Evolutionary conservation across 2,329 filamentous ascomycete genomes (phyloP), one percentile per base, ranked within the genome.

Genomic region (Sclerotinia subarctica): DNA sequence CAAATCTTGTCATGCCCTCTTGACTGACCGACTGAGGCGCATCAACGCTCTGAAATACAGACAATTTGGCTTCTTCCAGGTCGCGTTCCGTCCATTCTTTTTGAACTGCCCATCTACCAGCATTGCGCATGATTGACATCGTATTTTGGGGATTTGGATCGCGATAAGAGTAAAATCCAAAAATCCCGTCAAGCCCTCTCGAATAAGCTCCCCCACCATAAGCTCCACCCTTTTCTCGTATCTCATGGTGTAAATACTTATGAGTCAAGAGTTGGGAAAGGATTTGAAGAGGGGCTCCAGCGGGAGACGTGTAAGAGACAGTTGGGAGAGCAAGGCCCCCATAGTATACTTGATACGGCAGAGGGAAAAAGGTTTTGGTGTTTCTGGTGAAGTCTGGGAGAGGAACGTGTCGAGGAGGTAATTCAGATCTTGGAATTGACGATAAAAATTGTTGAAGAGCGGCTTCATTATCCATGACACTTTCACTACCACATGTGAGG

Each of bases 271-370:
- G 87, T 78, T 97, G 93, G 17, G 94, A 89, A 29, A 99, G 87
- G 52, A 98, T 90, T 74, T 94, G 93, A 21, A 98, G 87, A 0
- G 93, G 86, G 1, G 95, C 92, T 52, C 91, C 89, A 64, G 90
- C 85, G 0, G 88, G 78, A 54, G 91, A 87, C 4, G 88, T 89
- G 79, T 97, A 99, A 0, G 94, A 91, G 0, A 91, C 90, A 0
- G 94, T 96, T 8, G 91, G 89, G 19, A 97, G 80, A 24, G 93
- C 90, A 56, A 95, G 84, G 21, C 90, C 91, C 10, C 94, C 93
- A 77, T 98, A 98, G 78, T 96, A 97, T 46, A 99, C 95, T 80
- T 99, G 95, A 80, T 97, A 99, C 0, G 95, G 95, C 24, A 99
- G 84, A 32, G 94, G 90, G 80, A 96, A 98, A 80, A 98, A 96